A percentile compares a stretch with the other conserved stretches of the same genome.
These are phyloP conservation scores for Obelidium mucronatum DNA, from an alignment of 192 early-diverging fungal species.

Conservation along the genomic window DNA sequence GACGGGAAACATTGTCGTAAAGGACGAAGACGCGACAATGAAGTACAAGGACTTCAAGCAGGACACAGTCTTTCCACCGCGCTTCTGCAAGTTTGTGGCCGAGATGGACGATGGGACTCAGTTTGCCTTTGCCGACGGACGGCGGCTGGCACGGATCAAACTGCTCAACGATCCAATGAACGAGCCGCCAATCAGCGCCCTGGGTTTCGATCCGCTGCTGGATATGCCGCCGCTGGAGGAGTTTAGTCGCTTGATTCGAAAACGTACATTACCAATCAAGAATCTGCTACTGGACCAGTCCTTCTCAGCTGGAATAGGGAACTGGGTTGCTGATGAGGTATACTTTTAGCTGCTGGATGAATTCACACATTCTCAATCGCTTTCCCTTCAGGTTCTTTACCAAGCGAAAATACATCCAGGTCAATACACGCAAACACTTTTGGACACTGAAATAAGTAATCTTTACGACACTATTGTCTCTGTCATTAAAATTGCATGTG, in stretches of 20 bases:
- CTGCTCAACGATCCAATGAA: conserved; percentile 61
- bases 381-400: conserved; percentile 62
- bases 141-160: conserved; percentile 72
- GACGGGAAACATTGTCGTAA: conserved; percentile 40
- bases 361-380: not conserved
- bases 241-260: conserved; percentile 53
- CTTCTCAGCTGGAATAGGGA: conserved; percentile 83
- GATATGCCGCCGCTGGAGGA: conserved; percentile 56
- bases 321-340: conserved; percentile 87
- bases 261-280: conserved; percentile 69
- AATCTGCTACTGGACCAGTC: conserved; percentile 76
- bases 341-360: not conserved
- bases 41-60: conserved; percentile 49
- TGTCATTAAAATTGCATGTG: conserved; percentile 61
- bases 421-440: conserved; percentile 58
- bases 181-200: conserved; percentile 50
- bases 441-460: conserved; percentile 47
- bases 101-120: conserved; percentile 42
- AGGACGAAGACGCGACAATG: conserved; percentile 30
- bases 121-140: conserved; percentile 68
- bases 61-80: conserved; percentile 70
- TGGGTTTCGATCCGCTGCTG: conserved; percentile 81
- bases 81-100: conserved; percentile 71
- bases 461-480: conserved; percentile 56
- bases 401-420: conserved; percentile 76